Evolutionary conservation across 78 protist genomes (phyloP), one percentile per base, ranked within the genome.

Genomic region (Dictyostelium citrinum): DNA sequence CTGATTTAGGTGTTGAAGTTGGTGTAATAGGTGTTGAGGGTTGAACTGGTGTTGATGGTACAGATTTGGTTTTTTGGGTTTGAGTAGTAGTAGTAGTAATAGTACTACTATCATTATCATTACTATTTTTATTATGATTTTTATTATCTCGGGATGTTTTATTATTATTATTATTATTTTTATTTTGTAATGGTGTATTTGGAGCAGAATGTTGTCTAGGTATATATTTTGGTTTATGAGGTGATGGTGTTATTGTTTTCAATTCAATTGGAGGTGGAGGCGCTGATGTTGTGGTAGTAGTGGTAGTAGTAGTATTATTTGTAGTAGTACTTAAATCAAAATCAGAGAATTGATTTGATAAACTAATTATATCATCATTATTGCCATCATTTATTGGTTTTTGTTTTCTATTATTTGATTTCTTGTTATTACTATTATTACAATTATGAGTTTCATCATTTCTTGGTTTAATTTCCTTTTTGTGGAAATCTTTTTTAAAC

Each of bases 321-420:
- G 79, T 31, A 5, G 79, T 72, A 8, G 49, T 35, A 41, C 24
- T 41, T 75, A 43, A 33, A 70, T 33, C 77, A 70, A 70, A 31
- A 70, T 70, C 77, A 17, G 77, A 70, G 39, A 70, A 70, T 70
- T 70, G 77, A 70, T 70, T 75, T 75, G 81, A 43, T n/a, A 75
- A 43, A 22, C 81, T 75, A 33, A 41, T 75, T 7, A 75, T 1
- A n/a, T 75, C 58, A 43, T 75, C 58, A 22, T 74, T 22, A 12
- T 37, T 74, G 17, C 2, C 1, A 37, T 37, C 27, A 14, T 72
- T 55, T 20, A 16, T 20, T 68, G 75, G 39, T 10, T 68, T 68
- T 17, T 71, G 29, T 2, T 71, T 41, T 35, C 35, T 75, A 22
- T 35, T 75, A 75, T 37, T 39, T 35, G 27, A 16, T 35, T 41